Evolutionary conservation across 495 filamentous ascomycete genomes (phyloP), one percentile per base, ranked within the genome.

Genomic region (Letharia columbiana): DNA sequence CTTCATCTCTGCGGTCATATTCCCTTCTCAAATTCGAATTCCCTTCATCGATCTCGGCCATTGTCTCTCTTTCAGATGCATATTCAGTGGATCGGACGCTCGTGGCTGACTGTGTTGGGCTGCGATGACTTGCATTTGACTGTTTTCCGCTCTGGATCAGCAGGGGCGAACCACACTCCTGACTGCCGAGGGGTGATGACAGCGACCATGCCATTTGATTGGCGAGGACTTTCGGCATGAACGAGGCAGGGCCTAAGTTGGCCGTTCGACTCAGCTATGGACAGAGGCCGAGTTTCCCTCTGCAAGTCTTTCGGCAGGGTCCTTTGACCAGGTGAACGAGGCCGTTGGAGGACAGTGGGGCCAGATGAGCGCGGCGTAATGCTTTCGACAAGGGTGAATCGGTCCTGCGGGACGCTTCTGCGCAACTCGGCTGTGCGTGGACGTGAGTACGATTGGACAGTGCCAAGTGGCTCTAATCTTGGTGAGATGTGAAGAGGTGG

Each of bases 331-430:
- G 9, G 8, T 49, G 20, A 49, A 49, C 3, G 7, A 9, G 20
- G 45, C 20, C 20, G 45, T 52, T 8, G 20, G 20, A 9, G 10
- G 13, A 28, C n/a, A 0, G 1, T 13, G 10, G n/a, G 8, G 3
- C 49, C 49, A 52, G n/a, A 52, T n/a, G 49, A 52, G 9, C n/a
- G n/a, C 8, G 49, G n/a, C 23, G n/a, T 52, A 23, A 52, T 12
- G 49, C n/a, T 52, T 28, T 52, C n/a, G 10, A 52, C n/a, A 28
- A 52, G n/a, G 49, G 31, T 23, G n/a, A 52, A 1, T 52, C 49
- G 49, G 49, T 52, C 49, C 11, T 52, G 49, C 49, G n/a, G 31
- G 49, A 52, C 49, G 49, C 49, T 52, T 52, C 49, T 52, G 23
- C 49, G 49, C n/a, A 52, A 5, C 13, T 52, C n/a, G 49, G 31